phyloP scores from a whole-genome alignment of 805 yeast species.

The Yarrowia sp. region DNA sequence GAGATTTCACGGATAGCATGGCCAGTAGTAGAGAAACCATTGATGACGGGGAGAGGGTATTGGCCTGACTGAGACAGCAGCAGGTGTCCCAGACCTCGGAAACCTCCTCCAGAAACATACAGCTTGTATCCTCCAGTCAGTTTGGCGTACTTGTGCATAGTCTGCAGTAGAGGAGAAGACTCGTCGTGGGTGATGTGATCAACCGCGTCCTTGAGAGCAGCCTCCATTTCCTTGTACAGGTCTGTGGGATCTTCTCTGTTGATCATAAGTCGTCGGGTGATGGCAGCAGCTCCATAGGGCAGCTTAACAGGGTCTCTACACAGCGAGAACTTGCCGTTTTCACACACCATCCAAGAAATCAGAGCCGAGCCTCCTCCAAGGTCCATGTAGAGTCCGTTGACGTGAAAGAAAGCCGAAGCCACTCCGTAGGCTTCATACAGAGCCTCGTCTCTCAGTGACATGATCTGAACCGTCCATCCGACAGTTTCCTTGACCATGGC shows the following conservation, averaged over 20 bases:
- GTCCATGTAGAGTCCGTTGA: conserved; percentile 68
- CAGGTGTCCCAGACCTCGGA: conserved; percentile 66
- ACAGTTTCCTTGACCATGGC: conserved; percentile 56
- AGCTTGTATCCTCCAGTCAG: conserved; percentile 59
- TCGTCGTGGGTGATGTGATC: conserved; percentile 53
- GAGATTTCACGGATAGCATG: conserved; percentile 48
- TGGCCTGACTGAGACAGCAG: conserved; percentile 50
- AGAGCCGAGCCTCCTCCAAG: conserved; percentile 72
- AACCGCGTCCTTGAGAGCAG: conserved; percentile 51
- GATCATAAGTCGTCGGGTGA: conserved; percentile 49
- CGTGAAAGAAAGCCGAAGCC: conserved; percentile 65
- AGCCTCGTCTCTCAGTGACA: conserved; percentile 65
- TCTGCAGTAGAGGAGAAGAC: conserved; percentile 31
- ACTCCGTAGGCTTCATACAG: conserved; percentile 69
- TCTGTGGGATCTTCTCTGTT: conserved; percentile 50
- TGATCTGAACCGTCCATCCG: conserved; percentile 62
- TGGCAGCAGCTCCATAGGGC: conserved; percentile 73
- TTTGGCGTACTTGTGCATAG: conserved; percentile 50
- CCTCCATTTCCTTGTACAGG: conserved; percentile 53
- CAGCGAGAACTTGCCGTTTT: conserved; percentile 53
- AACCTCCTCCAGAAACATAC: conserved; percentile 72
- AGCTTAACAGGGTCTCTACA: conserved; percentile 59
- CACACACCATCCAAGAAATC: conserved; percentile 63
- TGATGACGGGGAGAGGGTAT: conserved; percentile 68
- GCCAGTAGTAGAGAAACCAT: conserved; percentile 62